Conservation (phyloP, 768 basidiomycete species). For the Omphalotus guepiniiformis region DNA sequence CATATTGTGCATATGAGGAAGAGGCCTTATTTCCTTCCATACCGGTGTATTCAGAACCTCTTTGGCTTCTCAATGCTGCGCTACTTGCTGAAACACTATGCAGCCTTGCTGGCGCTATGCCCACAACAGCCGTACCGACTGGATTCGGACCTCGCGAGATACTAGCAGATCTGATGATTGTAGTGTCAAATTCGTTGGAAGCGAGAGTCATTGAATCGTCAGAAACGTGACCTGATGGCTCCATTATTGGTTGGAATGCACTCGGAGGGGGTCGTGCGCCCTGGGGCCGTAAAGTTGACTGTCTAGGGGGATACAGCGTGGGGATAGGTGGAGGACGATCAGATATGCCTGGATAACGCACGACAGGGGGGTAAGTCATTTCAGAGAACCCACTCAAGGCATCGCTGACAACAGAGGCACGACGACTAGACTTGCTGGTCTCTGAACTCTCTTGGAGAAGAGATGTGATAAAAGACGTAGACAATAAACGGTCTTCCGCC, state of each 20-base stretch:
- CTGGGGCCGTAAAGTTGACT: constrained; percentile 14
- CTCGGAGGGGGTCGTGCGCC: constrained; percentile 30
- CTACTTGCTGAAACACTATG: constrained; percentile 19
- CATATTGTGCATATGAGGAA: constrained; percentile 5
- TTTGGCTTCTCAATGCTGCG: constrained; percentile 5
- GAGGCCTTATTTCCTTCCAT: neutral
- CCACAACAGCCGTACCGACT: constrained; percentile 24
- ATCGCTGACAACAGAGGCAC: constrained; percentile 26
- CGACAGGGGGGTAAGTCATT: constrained; percentile 48
- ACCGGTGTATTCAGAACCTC: neutral
- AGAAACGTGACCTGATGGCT: constrained; percentile 21
- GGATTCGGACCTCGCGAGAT: constrained; percentile 16
- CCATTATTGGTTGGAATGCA: constrained; percentile 29
- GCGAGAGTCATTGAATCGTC: constrained; percentile 38
- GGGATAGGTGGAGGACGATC: constrained; percentile 9
- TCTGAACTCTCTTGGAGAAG: constrained; percentile 39
- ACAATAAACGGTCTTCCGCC: constrained; percentile 52
- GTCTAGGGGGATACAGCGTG: constrained; percentile 11
- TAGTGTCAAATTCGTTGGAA: constrained; percentile 20
- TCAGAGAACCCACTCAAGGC: constrained; percentile 50
- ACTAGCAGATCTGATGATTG: constrained; percentile 23
- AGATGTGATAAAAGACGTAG: constrained; percentile 59
- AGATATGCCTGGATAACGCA: constrained; percentile 16
- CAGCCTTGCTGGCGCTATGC: constrained; percentile 29
- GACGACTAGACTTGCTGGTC: neutral